Evolutionary conservation across 306 rosid genomes (phyloP).

Genomic region (Begonia peltatifolia): DNA sequence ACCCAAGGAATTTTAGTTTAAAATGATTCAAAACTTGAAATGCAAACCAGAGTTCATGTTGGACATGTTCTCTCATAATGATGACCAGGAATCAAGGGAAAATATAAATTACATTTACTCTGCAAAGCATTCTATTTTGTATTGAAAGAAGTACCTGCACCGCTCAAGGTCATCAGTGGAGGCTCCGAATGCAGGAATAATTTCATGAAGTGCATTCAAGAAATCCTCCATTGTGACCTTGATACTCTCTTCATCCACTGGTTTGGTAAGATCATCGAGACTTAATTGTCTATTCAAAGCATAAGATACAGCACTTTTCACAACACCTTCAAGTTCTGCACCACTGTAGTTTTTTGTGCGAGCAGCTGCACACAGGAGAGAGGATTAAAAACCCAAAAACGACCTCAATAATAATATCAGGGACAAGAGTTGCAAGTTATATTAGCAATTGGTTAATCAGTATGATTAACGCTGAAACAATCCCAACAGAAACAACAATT

Average conservation of each 20-base stretch:
- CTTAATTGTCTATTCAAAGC: constrained; percentile 93
- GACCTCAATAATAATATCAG: not conserved
- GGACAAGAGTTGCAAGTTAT: not conserved
- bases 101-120: no score
- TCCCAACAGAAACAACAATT: no score
- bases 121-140: no score
- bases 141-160: constrained; percentile 47
- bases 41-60: no score
- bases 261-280: constrained; percentile 86
- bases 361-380: constrained; percentile 53
- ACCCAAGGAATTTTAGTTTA: no score
- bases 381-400: not conserved
- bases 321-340: constrained; percentile 99
- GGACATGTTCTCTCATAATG: no score
- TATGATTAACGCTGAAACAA: not conserved
- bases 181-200: constrained; percentile 89
- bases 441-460: constrained; percentile 4
- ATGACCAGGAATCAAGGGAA: no score
- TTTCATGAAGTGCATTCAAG: constrained; percentile 70
- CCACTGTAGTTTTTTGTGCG: constrained; percentile 95
- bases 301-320: constrained; percentile 95
- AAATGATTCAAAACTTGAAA: no score
- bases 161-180: constrained; percentile 94
- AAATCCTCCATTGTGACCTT: constrained; percentile 95
- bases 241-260: constrained; percentile 89